Percentiles rank a stretch among this genome's conserved stretches.
Evolutionary conservation across 2,329 filamentous ascomycete species (phyloP).

Genomic region (Phyllosticta capitalensis): DNA sequence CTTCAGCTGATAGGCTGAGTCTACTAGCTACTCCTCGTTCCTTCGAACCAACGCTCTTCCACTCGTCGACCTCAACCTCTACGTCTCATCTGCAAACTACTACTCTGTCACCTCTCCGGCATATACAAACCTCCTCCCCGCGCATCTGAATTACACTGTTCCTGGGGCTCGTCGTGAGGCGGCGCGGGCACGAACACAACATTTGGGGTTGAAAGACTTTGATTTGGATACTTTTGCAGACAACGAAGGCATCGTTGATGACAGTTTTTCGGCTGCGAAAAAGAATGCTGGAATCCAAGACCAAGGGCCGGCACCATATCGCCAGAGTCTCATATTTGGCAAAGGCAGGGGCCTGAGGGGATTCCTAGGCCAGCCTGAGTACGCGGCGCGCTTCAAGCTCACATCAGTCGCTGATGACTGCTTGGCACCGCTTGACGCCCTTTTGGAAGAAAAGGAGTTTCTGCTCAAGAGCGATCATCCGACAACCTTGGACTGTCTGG

Average conservation of each 20-base stretch:
- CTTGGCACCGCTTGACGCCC: conserved; percentile 57
- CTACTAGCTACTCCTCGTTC: conserved; percentile 48
- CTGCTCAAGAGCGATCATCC: conserved; percentile 45
- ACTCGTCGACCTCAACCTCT: conserved; percentile 78
- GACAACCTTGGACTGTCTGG: conserved; percentile 67
- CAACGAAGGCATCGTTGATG: background rate
- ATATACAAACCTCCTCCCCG: conserved; percentile 69
- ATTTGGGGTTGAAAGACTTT: conserved; percentile 38
- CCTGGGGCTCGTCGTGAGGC: conserved; percentile 62
- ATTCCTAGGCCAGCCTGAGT: conserved; percentile 56
- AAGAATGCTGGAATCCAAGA: conserved; percentile 26
- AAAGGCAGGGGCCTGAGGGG: conserved; percentile 51
- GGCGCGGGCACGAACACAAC: conserved; percentile 56
- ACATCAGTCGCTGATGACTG: conserved; percentile 63
- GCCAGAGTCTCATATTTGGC: conserved; percentile 35
- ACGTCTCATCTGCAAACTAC: conserved; percentile 86
- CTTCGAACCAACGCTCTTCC: conserved; percentile 65
- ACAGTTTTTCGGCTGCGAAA: conserved; percentile 27
- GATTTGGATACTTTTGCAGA: conserved; percentile 35
- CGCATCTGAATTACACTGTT: conserved; percentile 80
- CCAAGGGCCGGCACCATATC: conserved; percentile 29
- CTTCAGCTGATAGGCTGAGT: background rate
- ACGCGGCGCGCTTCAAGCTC: conserved; percentile 65
- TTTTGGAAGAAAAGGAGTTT: conserved; percentile 49
- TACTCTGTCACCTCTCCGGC: conserved; percentile 64